Conservation (phyloP, 441 rosid species). For the Erodium trifolium region DNA sequence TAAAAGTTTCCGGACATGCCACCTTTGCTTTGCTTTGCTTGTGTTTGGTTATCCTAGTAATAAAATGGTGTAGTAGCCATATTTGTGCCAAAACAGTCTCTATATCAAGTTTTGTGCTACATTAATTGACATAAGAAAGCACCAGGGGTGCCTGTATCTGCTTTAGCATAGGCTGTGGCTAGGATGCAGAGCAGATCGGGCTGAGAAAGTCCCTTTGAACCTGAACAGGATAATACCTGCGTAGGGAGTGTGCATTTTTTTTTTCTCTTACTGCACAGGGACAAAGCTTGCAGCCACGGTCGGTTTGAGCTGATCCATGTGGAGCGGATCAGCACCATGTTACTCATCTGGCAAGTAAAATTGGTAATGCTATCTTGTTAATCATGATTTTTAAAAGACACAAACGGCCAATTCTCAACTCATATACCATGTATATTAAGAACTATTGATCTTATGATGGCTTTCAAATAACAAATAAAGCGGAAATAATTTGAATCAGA, state of each 20-base stretch:
- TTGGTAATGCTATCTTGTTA: not conserved
- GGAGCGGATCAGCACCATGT: slow-evolving; percentile 3
- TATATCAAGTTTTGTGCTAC: not conserved
- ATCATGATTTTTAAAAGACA: not conserved
- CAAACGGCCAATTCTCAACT: not conserved
- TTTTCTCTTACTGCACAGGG: slow-evolving; percentile 27
- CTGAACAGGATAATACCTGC: slow-evolving; percentile 99
- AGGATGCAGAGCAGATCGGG: slow-evolving; percentile 42
- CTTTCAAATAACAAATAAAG: not conserved
- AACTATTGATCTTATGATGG: not conserved
- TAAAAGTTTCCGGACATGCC: not conserved
- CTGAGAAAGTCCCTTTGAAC: slow-evolving; percentile 99
- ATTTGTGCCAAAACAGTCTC: not conserved
- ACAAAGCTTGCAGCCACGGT: slow-evolving; percentile 3
- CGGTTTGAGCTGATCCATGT: not conserved
- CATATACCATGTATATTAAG: not conserved
- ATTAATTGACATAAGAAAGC: slow-evolving; percentile 56
- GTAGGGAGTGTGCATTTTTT: slow-evolving; percentile 91
- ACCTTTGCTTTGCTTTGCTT: not conserved
- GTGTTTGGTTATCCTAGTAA: not conserved
- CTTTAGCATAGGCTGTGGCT: slow-evolving; percentile 30
- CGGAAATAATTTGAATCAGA: too few species aligned
- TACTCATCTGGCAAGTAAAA: not conserved
- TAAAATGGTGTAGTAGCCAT: not conserved
- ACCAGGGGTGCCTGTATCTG: slow-evolving; percentile 97